Conservation (phyloP, 805 yeast genomes). For the Candida qinlingensis region DNA sequence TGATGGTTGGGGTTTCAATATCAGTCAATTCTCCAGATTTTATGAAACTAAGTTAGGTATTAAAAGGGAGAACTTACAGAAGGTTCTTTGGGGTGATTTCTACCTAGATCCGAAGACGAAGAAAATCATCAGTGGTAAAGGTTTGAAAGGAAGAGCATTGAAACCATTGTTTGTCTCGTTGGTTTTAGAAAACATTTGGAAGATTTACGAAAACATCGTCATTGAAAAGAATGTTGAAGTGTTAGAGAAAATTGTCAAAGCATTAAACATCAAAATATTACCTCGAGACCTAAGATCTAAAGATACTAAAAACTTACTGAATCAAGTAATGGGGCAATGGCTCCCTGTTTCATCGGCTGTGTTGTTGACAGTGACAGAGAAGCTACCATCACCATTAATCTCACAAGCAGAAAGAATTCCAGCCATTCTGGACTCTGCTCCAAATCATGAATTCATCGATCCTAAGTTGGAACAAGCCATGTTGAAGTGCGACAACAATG, state of each 20-base stretch:
- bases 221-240: slow-evolving; percentile 62
- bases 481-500: slow-evolving; percentile 58
- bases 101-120: slow-evolving; percentile 87
- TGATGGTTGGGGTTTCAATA: slow-evolving; percentile 97
- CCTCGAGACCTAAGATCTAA: slow-evolving; percentile 79
- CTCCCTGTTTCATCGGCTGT: slow-evolving; percentile 86
- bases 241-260: slow-evolving; percentile 66
- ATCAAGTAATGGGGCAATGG: slow-evolving; percentile 84
- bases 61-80: slow-evolving; percentile 68
- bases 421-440: slow-evolving; percentile 55
- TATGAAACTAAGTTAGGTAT: slow-evolving; percentile 83
- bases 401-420: slow-evolving; percentile 75
- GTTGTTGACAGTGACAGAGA: slow-evolving; percentile 76
- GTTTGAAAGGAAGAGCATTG: slow-evolving; percentile 52
- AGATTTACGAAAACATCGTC: slow-evolving; percentile 69
- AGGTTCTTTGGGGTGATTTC: slow-evolving; percentile 95
- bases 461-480: slow-evolving; percentile 47
- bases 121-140: slow-evolving; percentile 65
- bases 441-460: slow-evolving; percentile 46
- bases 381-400: slow-evolving; percentile 72
- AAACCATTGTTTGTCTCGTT: slow-evolving; percentile 86
- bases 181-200: slow-evolving; percentile 89
- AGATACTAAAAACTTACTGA: slow-evolving; percentile 60
- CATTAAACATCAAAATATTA: slow-evolving; percentile 60
- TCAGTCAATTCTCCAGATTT: slow-evolving; percentile 82